Evolutionary conservation across 73 alveolate species (phyloP).

Genomic region (Paramecium caudatum): DNA sequence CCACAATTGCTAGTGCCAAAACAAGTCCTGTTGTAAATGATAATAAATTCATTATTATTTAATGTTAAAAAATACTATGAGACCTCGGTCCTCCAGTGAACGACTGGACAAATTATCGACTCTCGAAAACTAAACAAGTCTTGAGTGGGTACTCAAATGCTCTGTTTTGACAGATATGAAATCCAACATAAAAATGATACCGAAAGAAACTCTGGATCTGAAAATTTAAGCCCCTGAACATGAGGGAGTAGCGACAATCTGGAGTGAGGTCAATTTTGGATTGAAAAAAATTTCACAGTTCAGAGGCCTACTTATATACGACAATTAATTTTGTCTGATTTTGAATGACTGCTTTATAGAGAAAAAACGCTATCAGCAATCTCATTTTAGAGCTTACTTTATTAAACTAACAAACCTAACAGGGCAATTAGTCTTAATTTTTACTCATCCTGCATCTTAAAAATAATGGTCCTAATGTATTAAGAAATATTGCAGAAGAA

Average conservation of each 20-base stretch:
- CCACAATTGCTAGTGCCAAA: not conserved
- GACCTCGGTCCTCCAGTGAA: slow-evolving; percentile 37
- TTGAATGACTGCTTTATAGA: slow-evolving; percentile 34
- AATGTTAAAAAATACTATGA: slow-evolving; percentile 13
- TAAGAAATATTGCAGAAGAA: slow-evolving; percentile 36
- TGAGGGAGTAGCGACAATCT: slow-evolving; percentile 33
- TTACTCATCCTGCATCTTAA: slow-evolving; percentile 9
- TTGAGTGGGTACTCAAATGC: slow-evolving; percentile 19
- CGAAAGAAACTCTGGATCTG: not conserved
- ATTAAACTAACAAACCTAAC: not conserved
- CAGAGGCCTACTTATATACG: slow-evolving; percentile 31
- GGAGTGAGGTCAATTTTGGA: not conserved
- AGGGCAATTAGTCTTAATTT: slow-evolving; percentile 41
- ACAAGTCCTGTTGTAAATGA: too few relatives aligned
- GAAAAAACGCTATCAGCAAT: not conserved
- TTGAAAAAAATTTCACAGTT: slow-evolving; percentile 6
- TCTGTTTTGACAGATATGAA: not conserved
- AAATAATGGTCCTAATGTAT: not conserved
- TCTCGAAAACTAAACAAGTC: not conserved
- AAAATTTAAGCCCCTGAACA: slow-evolving; percentile 20
- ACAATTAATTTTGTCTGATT: slow-evolving; percentile 27
- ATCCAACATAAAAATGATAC: slow-evolving; percentile 8
- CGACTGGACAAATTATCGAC: slow-evolving; percentile 7
- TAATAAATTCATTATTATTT: too few relatives aligned
- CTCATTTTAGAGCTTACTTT: slow-evolving; percentile 1